Evolutionary conservation across 441 rosid genomes (phyloP).

Genomic region (Populus trichocarpa): DNA sequence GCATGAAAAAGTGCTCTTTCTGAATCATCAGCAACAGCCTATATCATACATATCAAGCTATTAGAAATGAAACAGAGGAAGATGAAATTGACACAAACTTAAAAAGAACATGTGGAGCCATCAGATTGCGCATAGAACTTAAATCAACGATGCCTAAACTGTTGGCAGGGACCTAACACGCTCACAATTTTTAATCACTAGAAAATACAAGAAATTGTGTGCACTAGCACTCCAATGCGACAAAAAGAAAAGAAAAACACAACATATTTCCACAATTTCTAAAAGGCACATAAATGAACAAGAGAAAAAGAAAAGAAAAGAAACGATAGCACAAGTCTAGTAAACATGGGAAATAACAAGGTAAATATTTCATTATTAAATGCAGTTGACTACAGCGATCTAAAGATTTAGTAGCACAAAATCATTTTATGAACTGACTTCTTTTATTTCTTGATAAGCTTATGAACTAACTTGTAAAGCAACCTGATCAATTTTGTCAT

Average conservation of each 20-base stretch:
- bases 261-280: not conserved
- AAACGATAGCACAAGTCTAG: not conserved
- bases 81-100: not conserved
- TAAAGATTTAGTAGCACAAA: not conserved
- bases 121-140: not conserved
- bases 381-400: not conserved
- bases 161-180: not conserved
- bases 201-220: not conserved
- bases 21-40: constrained; percentile 62
- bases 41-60: constrained; percentile 19
- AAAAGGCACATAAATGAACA: not conserved
- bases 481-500: not conserved
- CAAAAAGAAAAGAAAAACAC: not conserved
- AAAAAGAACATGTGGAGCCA: not conserved
- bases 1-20: constrained; percentile 54
- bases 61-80: constrained; percentile 2
- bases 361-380: not conserved
- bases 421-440: not conserved
- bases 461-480: not conserved
- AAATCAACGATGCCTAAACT: not conserved
- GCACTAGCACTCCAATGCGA: not conserved
- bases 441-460: not conserved
- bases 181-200: not conserved
- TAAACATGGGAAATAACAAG: not conserved
- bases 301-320: not conserved